Evolutionary conservation across 495 filamentous ascomycete genomes (phyloP), one percentile per base, ranked within the genome.

Genomic region (Ascobolus immersus): DNA sequence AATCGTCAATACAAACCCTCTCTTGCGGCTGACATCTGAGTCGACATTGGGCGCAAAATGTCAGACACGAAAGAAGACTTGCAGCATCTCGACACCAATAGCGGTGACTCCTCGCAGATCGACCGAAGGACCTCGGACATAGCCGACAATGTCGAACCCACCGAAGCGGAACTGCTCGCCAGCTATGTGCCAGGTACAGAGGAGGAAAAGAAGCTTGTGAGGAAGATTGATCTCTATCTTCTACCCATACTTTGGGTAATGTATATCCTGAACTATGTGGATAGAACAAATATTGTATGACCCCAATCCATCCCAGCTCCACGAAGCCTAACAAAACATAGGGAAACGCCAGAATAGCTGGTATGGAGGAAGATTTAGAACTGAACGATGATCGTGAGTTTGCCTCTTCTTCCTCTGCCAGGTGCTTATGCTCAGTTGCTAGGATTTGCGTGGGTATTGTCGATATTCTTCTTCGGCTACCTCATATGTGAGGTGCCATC

Each of bases 241-340:
- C 42, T 47, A 39, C 44, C 44, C 5, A 47, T 47, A 43, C 6
- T 51, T 13, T 48, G 46, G 19, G 35, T 52, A 33, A 52, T 55
- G 60, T 80, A 81, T 45, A 75, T 82, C 41, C 52, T 81, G 45
- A 82, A 81, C 45, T 86, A 80, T 50, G 57, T 82, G 38, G 77
- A 81, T 50, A 61, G 77, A 40, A 67, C 67, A 43, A 62, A 68
- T 31, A 65, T 62, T 33, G 63, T 52, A 28, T 35, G 40, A n/a
- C 25, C 28, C 28, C 32, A 4, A 19, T 21, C 14, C 20, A 27
- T 60, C 9, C 52, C 61, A 7, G 62, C 61, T 24, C 48, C 59
- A 28, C 37, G 23, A n/a, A 27, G 14, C n/a, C 12, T 12, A 37
- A 25, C 7, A n/a, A 8, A 25, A n/a, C n/a, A 25, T 7, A 8